These are phyloP conservation scores for Anacardium occidentale DNA, from an alignment of 345 rosid species.

Conservation along the genomic window DNA sequence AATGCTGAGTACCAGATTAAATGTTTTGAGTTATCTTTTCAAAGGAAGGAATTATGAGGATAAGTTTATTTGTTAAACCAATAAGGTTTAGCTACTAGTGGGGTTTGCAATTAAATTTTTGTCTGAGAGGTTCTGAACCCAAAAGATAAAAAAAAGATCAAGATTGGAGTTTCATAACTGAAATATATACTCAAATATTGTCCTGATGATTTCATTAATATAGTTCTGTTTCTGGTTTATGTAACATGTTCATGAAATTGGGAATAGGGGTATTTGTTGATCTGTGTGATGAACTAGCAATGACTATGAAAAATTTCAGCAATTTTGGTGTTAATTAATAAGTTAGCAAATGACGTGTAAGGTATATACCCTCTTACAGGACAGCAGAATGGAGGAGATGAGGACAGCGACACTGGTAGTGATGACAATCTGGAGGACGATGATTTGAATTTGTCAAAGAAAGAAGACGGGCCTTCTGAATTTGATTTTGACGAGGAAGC, in stretches of 20 bases:
- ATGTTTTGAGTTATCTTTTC: neutral
- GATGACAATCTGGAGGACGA: constrained; percentile 40
- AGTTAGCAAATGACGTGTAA: constrained; percentile 10
- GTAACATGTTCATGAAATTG: neutral
- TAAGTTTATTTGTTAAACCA: neutral
- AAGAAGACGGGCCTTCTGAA: constrained; percentile 32
- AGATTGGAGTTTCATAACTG: neutral
- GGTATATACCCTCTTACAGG: constrained; percentile 38
- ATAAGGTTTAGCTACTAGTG: neutral
- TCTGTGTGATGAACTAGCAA: neutral
- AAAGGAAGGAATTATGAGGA: neutral
- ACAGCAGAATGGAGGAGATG: constrained; percentile 38
- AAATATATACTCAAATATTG: neutral
- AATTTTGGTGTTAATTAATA: neutral
- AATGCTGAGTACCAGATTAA: neutral
- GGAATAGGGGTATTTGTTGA: neutral
- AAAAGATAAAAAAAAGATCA: neutral
- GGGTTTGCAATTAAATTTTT: neutral
- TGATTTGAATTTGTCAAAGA: constrained; percentile 32
- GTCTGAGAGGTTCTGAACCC: neutral
- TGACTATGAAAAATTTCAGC: too few species aligned
- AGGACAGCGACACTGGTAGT: constrained; percentile 46
- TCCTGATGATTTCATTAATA: neutral
- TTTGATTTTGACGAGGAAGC: constrained; percentile 77
- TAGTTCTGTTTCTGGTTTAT: neutral